Base-by-base conservation (phyloP, 495 filamentous ascomycete genomes). In the Aspergillus haitiensis region DNA sequence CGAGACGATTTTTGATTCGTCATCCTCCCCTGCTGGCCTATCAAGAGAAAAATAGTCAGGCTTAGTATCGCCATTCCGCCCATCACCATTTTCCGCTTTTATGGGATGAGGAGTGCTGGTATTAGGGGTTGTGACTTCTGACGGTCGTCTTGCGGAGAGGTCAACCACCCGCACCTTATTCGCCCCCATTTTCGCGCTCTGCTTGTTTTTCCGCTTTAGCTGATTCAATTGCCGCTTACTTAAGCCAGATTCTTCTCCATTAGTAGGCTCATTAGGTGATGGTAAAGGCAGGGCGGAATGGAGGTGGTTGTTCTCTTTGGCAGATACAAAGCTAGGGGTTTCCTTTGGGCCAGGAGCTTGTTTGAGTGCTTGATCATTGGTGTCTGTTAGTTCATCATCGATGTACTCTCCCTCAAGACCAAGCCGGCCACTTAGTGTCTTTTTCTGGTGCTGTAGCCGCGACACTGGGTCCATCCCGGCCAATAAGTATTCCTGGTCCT, bases 221-320 rank as follows among this genome's bases (percentile, higher is more conserved):
- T 91, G 89, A 66, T 98, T 98, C 32, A 96, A 80, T 69, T 98
- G 94, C 12, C 94, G 86, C 58, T 92, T 89, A 75, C 93, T 97
- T 13, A 98, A 76, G 4, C 84, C 86, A 0, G 82, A 71, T 52
- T 94, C 90, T 52, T 92, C 91, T 8, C 73, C 55, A 66, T 75
- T 64, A 77, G 79, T 46, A 40, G 70, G 63, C 51, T 85, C 82
- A 34, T 61, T 68, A 5, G 85, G 82, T 3, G 85, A 86, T 27
- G 78, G 75, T 5, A 79, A 67, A 6, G 77, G 69, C 16, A 74
- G 68, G 32, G 78, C 65, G 16, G 76, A 69, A 52, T 72, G 75
- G 32, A 72, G 70, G 21, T 78, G 47, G 48, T 78, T 83, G 64
- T 85, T 84, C 13, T 75, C 72, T 16, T 77, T 42, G 0, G 68